phyloP scores from a whole-genome alignment of 2,329 filamentous ascomycete species.

The Exophiala phaeomuriformis region DNA sequence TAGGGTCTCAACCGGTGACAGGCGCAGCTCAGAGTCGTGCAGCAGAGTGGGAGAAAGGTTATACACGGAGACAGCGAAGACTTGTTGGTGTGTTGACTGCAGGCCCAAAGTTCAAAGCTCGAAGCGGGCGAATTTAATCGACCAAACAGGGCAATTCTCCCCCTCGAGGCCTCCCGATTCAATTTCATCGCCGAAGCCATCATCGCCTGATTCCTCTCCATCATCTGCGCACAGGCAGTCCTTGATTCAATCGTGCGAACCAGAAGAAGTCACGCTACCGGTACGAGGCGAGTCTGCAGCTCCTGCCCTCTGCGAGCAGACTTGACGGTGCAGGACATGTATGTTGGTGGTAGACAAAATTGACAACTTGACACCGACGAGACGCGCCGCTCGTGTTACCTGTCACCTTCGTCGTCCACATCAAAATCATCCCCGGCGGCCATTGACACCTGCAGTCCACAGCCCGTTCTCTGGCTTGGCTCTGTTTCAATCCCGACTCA shows the following conservation, averaged over 20 bases:
- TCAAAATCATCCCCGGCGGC: constrained; percentile 20
- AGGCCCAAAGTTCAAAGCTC: not conserved
- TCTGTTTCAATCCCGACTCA: constrained; percentile 20
- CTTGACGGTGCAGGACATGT: not conserved
- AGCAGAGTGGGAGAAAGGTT: not conserved
- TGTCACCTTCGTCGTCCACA: constrained; percentile 17
- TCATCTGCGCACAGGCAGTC: not conserved
- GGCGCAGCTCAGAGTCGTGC: not conserved
- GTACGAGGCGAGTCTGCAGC: not conserved
- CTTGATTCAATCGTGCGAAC: not conserved
- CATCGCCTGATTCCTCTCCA: not conserved
- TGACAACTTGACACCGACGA: constrained; percentile 15
- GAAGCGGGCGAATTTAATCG: not conserved
- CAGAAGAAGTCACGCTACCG: not conserved
- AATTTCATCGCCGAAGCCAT: not conserved
- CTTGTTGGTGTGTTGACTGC: not conserved
- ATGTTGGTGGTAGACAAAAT: not conserved
- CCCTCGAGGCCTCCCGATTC: not conserved
- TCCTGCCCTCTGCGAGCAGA: not conserved
- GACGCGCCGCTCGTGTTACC: constrained; percentile 17
- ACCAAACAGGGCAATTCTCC: not conserved
- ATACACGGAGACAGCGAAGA: not conserved
- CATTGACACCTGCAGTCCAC: constrained; percentile 13
- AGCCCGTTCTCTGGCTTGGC: constrained; percentile 4
- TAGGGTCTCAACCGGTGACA: not conserved